Evolutionary conservation across 2,329 filamentous ascomycete genomes (phyloP), one percentile per base, ranked within the genome.

Genomic region (Aspergillus tamarii): DNA sequence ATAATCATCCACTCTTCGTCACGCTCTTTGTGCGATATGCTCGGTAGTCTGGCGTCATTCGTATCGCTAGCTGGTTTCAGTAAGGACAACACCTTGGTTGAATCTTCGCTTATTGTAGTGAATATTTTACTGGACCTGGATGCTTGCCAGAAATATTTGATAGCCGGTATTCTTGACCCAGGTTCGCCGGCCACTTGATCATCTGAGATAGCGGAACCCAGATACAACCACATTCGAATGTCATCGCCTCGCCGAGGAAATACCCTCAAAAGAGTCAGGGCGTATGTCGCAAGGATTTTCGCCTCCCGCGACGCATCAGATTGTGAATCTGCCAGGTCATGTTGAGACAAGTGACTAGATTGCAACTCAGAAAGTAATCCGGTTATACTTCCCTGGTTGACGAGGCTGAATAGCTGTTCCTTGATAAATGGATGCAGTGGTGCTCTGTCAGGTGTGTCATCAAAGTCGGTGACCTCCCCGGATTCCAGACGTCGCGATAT

Each of bases 151-250:
- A 98, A 92, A 73, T 93, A 97, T 69, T 90, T 89, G 63, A 94
- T 88, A 0, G 91, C 88, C 0, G 92, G 90, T 10, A 89, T 73
- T 65, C 73, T 80, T 64, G 63, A 67, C 71, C 68, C 66, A 26
- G 65, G 75, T 7, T 74, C 70, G 10, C 72, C 72, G 32, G 76
- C 65, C 10, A 67, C 65, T 64, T 79, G 68, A 72, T 76, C 58
- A 73, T 79, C 64, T 23, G 67, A 80, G 65, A 67, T 73, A 5
- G 91, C 83, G 50, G 90, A 88, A 0, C 93, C 91, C 46, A 95
- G 84, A 73, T 95, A 98, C 0, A 98, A 83, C 81, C 93, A 94
- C 92, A 98, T 96, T 26, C 94, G 90, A 64, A 97, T 96, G 64
- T 97, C 93, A 72, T 97, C 94, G 4, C 89, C 89, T 64, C 88